phyloP scores from a whole-genome alignment of 306 rosid genomes.

The Castanea mollissima region DNA sequence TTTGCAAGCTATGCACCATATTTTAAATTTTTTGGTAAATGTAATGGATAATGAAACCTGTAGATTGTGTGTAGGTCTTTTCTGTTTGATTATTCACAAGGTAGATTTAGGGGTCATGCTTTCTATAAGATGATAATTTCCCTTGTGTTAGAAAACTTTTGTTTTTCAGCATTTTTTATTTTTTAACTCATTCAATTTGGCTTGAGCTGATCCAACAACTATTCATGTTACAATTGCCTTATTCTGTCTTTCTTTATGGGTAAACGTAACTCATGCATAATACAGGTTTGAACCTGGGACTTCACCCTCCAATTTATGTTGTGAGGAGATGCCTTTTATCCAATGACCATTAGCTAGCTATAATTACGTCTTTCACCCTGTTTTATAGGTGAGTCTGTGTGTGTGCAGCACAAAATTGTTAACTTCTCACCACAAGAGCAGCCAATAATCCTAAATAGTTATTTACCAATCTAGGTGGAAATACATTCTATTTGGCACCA shows the following conservation, averaged over 20 bases:
- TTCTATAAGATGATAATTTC: background rate
- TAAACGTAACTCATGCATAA: no score
- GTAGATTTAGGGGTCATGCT: background rate
- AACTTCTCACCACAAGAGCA: background rate
- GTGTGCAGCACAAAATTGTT: background rate
- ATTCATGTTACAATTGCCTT: no score
- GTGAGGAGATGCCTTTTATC: no score
- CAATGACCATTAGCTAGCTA: no score
- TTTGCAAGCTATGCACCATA: background rate
- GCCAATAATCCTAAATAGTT: background rate
- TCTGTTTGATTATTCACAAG: background rate
- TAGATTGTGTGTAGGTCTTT: background rate
- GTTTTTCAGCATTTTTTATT: no score
- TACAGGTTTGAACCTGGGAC: no score
- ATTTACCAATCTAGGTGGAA: background rate
- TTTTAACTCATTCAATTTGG: no score
- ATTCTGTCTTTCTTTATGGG: no score
- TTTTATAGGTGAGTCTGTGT: no score
- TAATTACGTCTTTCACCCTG: no score
- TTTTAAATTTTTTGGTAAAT: background rate
- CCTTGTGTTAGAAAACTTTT: background rate
- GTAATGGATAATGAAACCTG: background rate
- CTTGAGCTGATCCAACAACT: no score
- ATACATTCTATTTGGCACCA: background rate
- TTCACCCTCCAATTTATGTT: no score